A percentile compares a stretch with the other conserved stretches of the same genome.
Evolutionary conservation across 768 basidiomycete genomes (phyloP).

Genomic region (Suillus hirtellus): DNA sequence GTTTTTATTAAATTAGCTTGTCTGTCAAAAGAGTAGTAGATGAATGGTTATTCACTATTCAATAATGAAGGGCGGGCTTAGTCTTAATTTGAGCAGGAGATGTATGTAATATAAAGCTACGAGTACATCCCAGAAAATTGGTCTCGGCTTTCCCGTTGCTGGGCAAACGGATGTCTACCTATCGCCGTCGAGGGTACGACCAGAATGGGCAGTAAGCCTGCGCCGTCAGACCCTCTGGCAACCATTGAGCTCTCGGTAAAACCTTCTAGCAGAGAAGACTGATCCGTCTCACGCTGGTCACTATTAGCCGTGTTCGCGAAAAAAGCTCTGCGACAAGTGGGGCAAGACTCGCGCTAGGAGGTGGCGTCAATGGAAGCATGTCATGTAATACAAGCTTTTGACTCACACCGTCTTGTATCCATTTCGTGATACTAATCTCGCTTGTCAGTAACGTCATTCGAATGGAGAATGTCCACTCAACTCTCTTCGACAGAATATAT

Average conservation of each 20-base stretch:
- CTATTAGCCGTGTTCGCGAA: slow-evolving; percentile 21
- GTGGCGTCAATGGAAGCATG: neutral
- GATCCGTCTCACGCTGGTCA: slow-evolving; percentile 16
- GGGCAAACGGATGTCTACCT: slow-evolving; percentile 2
- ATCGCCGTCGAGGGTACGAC: slow-evolving; percentile 17
- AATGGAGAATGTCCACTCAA: slow-evolving; percentile 37
- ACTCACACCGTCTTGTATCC: slow-evolving; percentile 61
- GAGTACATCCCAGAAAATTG: slow-evolving; percentile 63
- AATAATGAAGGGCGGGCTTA: slow-evolving; percentile 18
- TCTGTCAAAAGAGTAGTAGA: slow-evolving; percentile 27
- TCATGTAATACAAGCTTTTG: neutral
- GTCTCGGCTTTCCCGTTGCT: slow-evolving; percentile 24
- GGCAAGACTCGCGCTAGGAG: slow-evolving; percentile 61
- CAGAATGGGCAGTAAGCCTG: slow-evolving; percentile 22
- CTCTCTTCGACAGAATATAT: slow-evolving; percentile 84
- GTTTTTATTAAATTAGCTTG: slow-evolving; percentile 19
- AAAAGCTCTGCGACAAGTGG: slow-evolving; percentile 58
- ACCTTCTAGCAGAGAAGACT: slow-evolving; percentile 7
- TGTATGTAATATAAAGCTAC: slow-evolving; percentile 24
- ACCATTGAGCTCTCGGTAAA: slow-evolving; percentile 22
- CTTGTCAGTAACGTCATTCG: slow-evolving; percentile 19
- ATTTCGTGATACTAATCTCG: slow-evolving; percentile 56
- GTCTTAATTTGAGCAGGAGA: slow-evolving; percentile 10
- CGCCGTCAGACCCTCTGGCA: slow-evolving; percentile 15
- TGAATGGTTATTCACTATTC: slow-evolving; percentile 23